Base-by-base conservation (phyloP, 176 grass and related monocot genomes). In the Oryza meridionalis region DNA sequence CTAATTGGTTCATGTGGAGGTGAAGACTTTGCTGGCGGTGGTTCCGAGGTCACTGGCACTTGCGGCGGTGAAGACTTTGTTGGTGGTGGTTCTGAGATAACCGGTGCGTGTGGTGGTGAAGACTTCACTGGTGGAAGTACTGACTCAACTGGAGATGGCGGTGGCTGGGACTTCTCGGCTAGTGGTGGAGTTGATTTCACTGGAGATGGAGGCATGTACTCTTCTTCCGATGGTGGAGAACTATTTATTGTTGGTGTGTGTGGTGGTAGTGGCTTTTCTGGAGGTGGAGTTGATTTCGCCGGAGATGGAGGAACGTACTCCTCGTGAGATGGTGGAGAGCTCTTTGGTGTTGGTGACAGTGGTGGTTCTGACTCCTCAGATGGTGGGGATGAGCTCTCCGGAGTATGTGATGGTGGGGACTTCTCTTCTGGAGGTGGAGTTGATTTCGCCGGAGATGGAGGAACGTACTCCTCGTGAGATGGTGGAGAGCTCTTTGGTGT, bases 401-500 rank as follows among this genome's bases (percentile, higher is more conserved):
- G 75, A 1, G 40, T 12, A 3, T 51, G 76, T 2, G 58, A 55
- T 1, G 84, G 62, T 15, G 73, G 67, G 6, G 65, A 45, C 13
- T 27, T 43, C 0, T 17, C 21, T 3, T n/a, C 14, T 0, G 68
- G 51, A 0, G 76, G 50, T n/a, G 72, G 64, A 12, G 77, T 73
- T 3, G 16, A 2, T 8, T 29, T 66, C 14, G 5, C 26, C 2
- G 31, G 65, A 21, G 51, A 55, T 55, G 51, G 17, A 6, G 51
- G 51, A 55, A 21, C 6, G 1, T 55, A 55, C 13, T 55, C 17
- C 1, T 55, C 51, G 0, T 19, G 17, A 55, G 51, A 55, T 59
- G 84, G 84, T 1, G 84, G 84, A 3, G 84, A 22, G 10, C 14
- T 68, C 13, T 53, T 21, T 0, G 21, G 77, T 42, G 77, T 9